Evolutionary conservation across 1,284 basidiomycete genomes (phyloP).

Genomic region (Tilletiopsis washingtonensis): DNA sequence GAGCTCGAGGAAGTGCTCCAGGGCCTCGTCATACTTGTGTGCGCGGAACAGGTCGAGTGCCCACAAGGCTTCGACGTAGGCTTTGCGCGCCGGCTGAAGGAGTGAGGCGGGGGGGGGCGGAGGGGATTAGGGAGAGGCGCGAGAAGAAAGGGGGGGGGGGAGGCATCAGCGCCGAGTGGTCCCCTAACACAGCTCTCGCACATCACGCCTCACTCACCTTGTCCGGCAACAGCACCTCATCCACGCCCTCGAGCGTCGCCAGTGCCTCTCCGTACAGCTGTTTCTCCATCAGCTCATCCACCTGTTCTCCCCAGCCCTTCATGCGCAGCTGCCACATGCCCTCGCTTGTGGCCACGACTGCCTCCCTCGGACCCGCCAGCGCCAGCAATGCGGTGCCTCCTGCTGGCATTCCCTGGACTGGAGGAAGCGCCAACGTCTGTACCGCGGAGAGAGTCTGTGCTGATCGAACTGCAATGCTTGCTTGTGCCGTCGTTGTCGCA

Average conservation of each 20-base stretch:
- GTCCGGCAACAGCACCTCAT: slow-evolving; percentile 47
- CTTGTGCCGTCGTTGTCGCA: slow-evolving; percentile 5
- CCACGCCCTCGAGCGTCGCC: slow-evolving; percentile 66
- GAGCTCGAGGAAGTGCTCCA: slow-evolving; percentile 77
- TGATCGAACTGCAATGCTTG: slow-evolving; percentile 29
- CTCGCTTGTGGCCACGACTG: slow-evolving; percentile 19
- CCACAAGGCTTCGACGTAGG: slow-evolving; percentile 52
- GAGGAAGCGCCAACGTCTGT: slow-evolving; percentile 30
- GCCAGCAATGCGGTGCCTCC: slow-evolving; percentile 18
- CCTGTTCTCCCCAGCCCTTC: slow-evolving; percentile 67
- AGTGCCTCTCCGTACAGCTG: slow-evolving; percentile 74
- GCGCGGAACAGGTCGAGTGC: slow-evolving; percentile 69
- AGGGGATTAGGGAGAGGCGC: background rate
- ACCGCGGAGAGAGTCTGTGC: slow-evolving; percentile 28
- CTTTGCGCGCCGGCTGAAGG: slow-evolving; percentile 20
- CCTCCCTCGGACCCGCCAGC: slow-evolving; percentile 19
- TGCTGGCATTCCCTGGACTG: slow-evolving; percentile 3
- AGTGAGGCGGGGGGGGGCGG: too few relatives aligned
- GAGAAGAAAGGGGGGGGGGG: background rate
- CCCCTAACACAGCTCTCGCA: background rate
- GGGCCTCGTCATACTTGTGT: slow-evolving; percentile 64
- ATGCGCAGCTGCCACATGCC: slow-evolving; percentile 66
- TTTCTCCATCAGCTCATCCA: slow-evolving; percentile 70
- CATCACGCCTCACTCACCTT: background rate
- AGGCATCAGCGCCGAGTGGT: background rate